These are phyloP conservation scores for Bipolaris cookei DNA, from an alignment of 2,329 filamentous ascomycete genomes.

Conservation along the genomic window DNA sequence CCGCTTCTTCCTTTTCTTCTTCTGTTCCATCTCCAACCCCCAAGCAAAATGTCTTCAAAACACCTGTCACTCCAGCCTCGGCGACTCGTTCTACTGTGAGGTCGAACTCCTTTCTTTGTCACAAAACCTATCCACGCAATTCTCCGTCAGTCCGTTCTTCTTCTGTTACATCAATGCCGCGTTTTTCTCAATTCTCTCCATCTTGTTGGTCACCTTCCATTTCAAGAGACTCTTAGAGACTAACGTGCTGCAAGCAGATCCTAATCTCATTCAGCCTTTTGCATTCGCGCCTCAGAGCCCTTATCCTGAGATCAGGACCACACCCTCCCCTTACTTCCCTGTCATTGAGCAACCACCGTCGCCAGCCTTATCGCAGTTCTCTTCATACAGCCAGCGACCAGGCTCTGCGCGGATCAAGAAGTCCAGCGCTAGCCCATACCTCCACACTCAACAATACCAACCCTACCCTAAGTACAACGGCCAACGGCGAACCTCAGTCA, in stretches of 20 bases:
- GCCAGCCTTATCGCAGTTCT: conserved; percentile 66
- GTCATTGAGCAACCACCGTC: conserved; percentile 62
- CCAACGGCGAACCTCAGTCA: conserved; percentile 69
- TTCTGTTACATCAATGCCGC: neutral
- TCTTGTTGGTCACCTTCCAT: conserved; percentile 51
- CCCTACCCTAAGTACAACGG: conserved; percentile 57
- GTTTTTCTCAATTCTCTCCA: conserved; percentile 24
- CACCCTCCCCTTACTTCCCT: conserved; percentile 52
- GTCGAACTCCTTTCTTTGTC: conserved; percentile 38
- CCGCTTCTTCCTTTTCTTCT: conserved; percentile 21
- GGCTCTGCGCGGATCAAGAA: conserved; percentile 54
- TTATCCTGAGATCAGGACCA: conserved; percentile 50
- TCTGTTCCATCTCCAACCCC: conserved; percentile 27
- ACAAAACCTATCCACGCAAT: conserved; percentile 30
- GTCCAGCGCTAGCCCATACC: conserved; percentile 71
- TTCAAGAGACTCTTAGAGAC: conserved; percentile 7
- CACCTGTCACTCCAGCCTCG: conserved; percentile 47
- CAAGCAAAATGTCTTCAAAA: conserved; percentile 38
- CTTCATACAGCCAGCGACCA: conserved; percentile 52
- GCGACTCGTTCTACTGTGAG: conserved; percentile 44
- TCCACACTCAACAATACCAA: conserved; percentile 62
- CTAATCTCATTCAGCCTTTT: conserved; percentile 63
- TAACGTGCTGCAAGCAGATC: conserved; percentile 55
- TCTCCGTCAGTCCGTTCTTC: conserved; percentile 16
- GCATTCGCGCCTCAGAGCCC: conserved; percentile 51